Conservation (phyloP, 176 grass and related monocot species). For the Microstegium vimineum region DNA sequence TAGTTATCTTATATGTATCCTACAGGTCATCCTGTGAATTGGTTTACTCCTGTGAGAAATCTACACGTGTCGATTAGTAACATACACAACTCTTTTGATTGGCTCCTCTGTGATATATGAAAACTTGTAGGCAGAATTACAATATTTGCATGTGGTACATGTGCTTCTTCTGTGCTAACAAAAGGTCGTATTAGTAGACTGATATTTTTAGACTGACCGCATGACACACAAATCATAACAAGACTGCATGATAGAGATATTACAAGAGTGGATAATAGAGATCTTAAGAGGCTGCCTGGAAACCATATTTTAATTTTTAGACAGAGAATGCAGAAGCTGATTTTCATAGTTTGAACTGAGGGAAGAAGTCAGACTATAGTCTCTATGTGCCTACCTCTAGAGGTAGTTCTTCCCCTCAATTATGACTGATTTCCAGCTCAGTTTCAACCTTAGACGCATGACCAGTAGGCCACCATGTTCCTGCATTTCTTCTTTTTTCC, state of each 20-base stretch:
- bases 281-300: not conserved
- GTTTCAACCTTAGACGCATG: too few relatives aligned
- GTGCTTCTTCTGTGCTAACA: not conserved
- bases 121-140: not conserved
- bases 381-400: not conserved
- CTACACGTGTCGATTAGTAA: not conserved
- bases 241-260: not conserved
- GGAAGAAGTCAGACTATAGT: not conserved
- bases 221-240: not conserved
- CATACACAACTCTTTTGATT: not conserved
- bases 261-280: not conserved
- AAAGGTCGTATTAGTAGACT: not conserved
- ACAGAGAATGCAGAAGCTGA: too few relatives aligned
- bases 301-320: not conserved
- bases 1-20: slow-evolving; percentile 22
- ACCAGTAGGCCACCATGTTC: not conserved
- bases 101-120: not conserved
- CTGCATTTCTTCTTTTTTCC: not conserved
- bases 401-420: too few relatives aligned
- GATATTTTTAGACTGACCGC: not conserved
- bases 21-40: not conserved
- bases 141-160: not conserved
- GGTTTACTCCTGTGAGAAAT: not conserved
- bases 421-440: too few relatives aligned
- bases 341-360: not conserved